A percentile compares a stretch with the other conserved stretches of the same genome.
Evolutionary conservation across 1,139 yeast species (phyloP).

Genomic region (Debaryomyces subglobosus): DNA sequence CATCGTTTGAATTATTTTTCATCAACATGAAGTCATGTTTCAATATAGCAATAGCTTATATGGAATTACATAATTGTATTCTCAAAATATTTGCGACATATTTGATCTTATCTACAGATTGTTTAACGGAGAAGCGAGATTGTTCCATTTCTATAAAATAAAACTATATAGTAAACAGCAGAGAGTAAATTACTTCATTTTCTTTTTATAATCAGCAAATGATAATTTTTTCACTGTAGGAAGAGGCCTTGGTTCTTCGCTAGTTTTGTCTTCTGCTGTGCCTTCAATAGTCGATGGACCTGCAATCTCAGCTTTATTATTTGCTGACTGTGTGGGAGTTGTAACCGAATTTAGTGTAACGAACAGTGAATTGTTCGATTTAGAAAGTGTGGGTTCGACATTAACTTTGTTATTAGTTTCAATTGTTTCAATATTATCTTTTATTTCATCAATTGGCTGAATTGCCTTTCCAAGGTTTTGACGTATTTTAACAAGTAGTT

Average conservation of each 20-base stretch:
- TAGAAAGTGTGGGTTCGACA: background rate
- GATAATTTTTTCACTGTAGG: conserved; percentile 66
- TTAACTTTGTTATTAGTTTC: background rate
- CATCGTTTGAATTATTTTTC: background rate
- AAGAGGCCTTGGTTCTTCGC: conserved; percentile 25
- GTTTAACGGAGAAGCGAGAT: background rate
- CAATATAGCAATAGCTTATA: background rate
- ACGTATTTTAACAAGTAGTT: conserved; percentile 16
- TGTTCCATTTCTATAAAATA: background rate
- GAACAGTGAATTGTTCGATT: background rate
- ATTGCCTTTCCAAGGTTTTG: conserved; percentile 17
- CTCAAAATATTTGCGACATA: background rate
- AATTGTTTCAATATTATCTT: conserved; percentile 16
- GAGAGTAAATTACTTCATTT: conserved; percentile 43
- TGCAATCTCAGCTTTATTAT: conserved; percentile 10
- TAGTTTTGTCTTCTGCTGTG: background rate
- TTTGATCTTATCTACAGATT: background rate
- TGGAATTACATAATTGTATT: background rate
- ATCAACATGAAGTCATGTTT: background rate
- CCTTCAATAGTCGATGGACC: background rate
- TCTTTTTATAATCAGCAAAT: conserved; percentile 81
- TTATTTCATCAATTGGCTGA: conserved; percentile 17
- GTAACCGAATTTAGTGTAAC: background rate
- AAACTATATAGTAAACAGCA: background rate
- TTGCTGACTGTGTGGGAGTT: conserved; percentile 8